Base-by-base conservation (phyloP, 192 early-diverging fungal species). In the Physocladia obscura region DNA sequence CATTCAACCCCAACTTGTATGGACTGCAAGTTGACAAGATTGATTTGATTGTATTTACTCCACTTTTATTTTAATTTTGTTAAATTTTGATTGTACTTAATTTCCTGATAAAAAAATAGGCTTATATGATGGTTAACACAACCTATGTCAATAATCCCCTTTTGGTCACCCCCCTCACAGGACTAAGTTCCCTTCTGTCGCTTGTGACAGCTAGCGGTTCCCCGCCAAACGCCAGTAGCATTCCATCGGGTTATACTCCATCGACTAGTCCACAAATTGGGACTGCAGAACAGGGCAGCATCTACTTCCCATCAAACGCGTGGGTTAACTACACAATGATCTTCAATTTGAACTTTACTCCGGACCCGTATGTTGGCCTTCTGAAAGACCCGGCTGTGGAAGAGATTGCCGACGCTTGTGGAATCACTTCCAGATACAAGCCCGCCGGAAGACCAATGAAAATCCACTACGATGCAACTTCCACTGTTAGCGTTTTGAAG, bases 261-360 rank as follows among this genome's bases (percentile, higher is more conserved):
- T 39, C 35, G 0, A 26, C 21, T 21, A 57, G 24, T 8, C 13
- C 55, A 48, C n/a, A 67, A 54, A 64, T 73, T 40, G 71, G 71
- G 17, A 58, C 37, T 8, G 50, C 62, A 4, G 27, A 56, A 6
- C 8, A 17, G 0, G 31, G 19, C 39, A 31, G 34, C 60, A 38
- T 73, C 32, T 44, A 32, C 21, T 73, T 73, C 56, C 71, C 71
- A 1, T 38, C 71, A 4, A 48, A 40, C 13, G 19, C 39, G 3
- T 65, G 62, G 62, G 56, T 73, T 55, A 73, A 63, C 31, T 73
- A 65, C 48, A 62, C 57, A 19, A 73, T 73, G 71, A 47, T 37
- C 24, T 73, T 73, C 30, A 34, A 29, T 3, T 44, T 73, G 27
- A 32, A 3, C 4, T 73, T 67, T 62, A 67, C 71, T 17, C 71